Conservation (phyloP, 306 rosid species). For the Arachis stenosperma region DNA sequence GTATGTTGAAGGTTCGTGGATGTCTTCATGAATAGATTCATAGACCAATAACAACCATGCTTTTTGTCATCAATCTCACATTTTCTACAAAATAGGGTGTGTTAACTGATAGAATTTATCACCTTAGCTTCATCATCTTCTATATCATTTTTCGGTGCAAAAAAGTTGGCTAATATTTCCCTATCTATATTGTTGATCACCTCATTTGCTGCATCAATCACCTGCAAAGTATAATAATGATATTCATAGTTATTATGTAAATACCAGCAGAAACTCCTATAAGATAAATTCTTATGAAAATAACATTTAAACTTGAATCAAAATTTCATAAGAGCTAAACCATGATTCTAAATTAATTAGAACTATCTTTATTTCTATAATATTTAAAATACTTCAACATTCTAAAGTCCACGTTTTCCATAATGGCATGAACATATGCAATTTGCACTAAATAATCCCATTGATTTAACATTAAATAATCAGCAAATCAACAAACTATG, state of each 20-base stretch:
- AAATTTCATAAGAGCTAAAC: slow-evolving; percentile 7
- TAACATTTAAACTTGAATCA: neutral
- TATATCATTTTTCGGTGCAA: slow-evolving; percentile 72
- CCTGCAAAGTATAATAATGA: slow-evolving; percentile 53
- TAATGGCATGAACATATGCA: slow-evolving; percentile 25
- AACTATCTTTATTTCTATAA: neutral
- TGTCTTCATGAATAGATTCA: neutral
- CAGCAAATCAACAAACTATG: slow-evolving; percentile 8
- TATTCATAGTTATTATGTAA: slow-evolving; percentile 22
- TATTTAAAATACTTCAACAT: slow-evolving; percentile 29
- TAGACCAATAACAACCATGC: neutral
- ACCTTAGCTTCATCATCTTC: slow-evolving; percentile 88
- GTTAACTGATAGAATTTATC: slow-evolving; percentile 14
- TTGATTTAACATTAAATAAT: slow-evolving; percentile 6
- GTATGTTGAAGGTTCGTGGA: neutral
- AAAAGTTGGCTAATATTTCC: slow-evolving; percentile 74
- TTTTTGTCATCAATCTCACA: neutral
- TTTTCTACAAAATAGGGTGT: neutral
- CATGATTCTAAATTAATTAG: slow-evolving; percentile 2
- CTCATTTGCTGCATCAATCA: slow-evolving; percentile 80
- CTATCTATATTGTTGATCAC: slow-evolving; percentile 74
- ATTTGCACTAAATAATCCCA: slow-evolving; percentile 9
- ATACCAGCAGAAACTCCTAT: slow-evolving; percentile 15
- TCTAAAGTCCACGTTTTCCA: slow-evolving; percentile 16
- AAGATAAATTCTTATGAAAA: slow-evolving; percentile 13